Evolutionary conservation across 352 stramenopile species (phyloP).

Genomic region (Plasmopara halstedii): DNA sequence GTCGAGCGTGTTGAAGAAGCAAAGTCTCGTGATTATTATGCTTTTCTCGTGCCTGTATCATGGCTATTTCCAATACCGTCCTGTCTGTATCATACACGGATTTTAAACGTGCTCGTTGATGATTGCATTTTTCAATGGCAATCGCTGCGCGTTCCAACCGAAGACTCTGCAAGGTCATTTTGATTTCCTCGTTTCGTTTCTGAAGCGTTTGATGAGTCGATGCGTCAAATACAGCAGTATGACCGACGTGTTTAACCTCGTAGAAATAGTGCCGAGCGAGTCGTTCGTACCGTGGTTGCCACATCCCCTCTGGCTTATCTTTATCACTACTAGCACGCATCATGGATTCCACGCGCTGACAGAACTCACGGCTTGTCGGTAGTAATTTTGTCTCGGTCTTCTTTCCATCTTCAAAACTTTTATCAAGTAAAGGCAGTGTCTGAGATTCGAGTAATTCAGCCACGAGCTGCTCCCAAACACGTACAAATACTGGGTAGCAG

Average conservation of each 20-base stretch:
- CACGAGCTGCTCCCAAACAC: conserved; percentile 30
- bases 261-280: conserved; percentile 60
- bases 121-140: conserved; percentile 35
- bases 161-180: conserved; percentile 16
- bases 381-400: neutral
- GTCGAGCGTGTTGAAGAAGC: conserved; percentile 12
- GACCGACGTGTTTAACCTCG: conserved; percentile 62
- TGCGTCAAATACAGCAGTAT: conserved; percentile 31
- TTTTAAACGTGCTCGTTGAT: no score
- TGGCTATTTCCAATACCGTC: no score
- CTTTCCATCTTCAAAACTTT: neutral
- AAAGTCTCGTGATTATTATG: conserved; percentile 14
- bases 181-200: conserved; percentile 2
- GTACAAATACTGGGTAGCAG: conserved; percentile 48
- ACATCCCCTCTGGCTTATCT: conserved; percentile 7
- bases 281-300: conserved; percentile 45
- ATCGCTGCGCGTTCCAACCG: conserved; percentile 23
- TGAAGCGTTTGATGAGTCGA: conserved; percentile 1
- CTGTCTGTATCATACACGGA: no score
- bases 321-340: conserved; percentile 15
- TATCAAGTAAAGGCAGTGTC: neutral
- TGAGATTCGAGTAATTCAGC: neutral
- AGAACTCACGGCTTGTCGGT: conserved; percentile 37
- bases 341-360: conserved; percentile 21
- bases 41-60: conserved; percentile 1